A percentile compares a stretch with the other conserved stretches of the same genome.
Conservation (phyloP, 1,284 basidiomycete genomes). For the Ustilago vetiveriae region DNA sequence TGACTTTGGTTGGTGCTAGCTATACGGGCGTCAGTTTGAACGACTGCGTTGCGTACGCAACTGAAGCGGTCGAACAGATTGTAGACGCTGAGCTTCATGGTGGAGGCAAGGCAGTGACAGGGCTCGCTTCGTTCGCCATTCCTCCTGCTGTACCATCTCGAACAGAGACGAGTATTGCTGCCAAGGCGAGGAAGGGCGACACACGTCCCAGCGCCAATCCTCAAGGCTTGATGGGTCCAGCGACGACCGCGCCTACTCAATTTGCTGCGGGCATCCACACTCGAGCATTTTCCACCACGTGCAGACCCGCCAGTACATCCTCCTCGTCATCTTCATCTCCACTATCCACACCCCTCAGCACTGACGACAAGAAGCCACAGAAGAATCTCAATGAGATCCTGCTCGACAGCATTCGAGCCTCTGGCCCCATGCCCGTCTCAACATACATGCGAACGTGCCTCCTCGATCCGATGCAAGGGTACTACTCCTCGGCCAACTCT, state of each 20-base stretch:
- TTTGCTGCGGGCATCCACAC: conserved; percentile 30
- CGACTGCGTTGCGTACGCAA: conserved; percentile 75
- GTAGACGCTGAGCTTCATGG: conserved; percentile 34
- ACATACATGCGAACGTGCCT: conserved; percentile 66
- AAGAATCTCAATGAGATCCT: conserved; percentile 41
- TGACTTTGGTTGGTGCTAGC: conserved; percentile 84
- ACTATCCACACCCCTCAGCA: background rate
- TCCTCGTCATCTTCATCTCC: background rate
- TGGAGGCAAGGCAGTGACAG: conserved; percentile 22
- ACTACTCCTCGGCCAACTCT: conserved; percentile 56
- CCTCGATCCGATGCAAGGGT: conserved; percentile 63
- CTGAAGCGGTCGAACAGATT: conserved; percentile 38
- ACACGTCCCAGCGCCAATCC: conserved; percentile 5
- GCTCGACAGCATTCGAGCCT: conserved; percentile 38
- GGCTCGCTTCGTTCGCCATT: conserved; percentile 31
- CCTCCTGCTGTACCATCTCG: conserved; percentile 9
- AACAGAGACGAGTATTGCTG: background rate
- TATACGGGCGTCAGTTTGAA: conserved; percentile 89
- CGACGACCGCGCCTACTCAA: conserved; percentile 8
- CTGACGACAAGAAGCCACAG: conserved; percentile 9
- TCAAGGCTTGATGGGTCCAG: conserved; percentile 32
- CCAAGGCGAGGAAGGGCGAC: conserved; percentile 7
- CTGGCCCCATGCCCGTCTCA: conserved; percentile 62
- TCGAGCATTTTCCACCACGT: conserved; percentile 9
- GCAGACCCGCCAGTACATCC: background rate